Conservation (phyloP, 2,329 filamentous ascomycete species). For the Myriangium duriaei region DNA sequence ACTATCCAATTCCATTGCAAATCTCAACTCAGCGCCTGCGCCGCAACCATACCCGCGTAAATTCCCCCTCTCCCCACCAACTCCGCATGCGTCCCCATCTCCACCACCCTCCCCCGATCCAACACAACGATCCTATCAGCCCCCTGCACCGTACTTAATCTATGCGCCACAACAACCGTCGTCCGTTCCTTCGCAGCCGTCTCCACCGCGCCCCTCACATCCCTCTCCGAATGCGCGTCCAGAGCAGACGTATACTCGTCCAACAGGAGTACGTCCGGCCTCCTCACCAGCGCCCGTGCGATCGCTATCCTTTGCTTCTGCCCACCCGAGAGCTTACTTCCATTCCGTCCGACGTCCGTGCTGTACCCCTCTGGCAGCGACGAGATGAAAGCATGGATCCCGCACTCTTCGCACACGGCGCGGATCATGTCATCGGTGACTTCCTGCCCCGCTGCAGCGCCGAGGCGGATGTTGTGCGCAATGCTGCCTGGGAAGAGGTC, state of each 20-base stretch:
- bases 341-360: slow-evolving; percentile 32
- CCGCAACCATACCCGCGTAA: slow-evolving; percentile 28
- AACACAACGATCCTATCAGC: slow-evolving; percentile 72
- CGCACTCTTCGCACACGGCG: slow-evolving; percentile 29
- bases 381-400: slow-evolving; percentile 36
- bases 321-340: slow-evolving; percentile 31
- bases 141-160: slow-evolving; percentile 64
- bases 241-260: slow-evolving; percentile 37
- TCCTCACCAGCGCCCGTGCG: slow-evolving; percentile 33
- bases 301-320: slow-evolving; percentile 36
- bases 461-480: slow-evolving; percentile 32
- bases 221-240: slow-evolving; percentile 33
- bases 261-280: slow-evolving; percentile 33
- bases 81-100: slow-evolving; percentile 49
- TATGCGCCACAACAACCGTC: slow-evolving; percentile 65
- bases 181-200: slow-evolving; percentile 36
- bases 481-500: slow-evolving; percentile 34
- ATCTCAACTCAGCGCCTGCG: slow-evolving; percentile 22
- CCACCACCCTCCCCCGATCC: slow-evolving; percentile 49
- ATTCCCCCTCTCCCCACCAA: slow-evolving; percentile 36
- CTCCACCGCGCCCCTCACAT: slow-evolving; percentile 30
- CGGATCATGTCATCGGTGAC: slow-evolving; percentile 20
- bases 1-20: too few relatives aligned
- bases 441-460: slow-evolving; percentile 17
- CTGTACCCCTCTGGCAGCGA: slow-evolving; percentile 35